Conservation (phyloP, 2,329 filamentous ascomycete species). For the Ceratocystis ficicola region DNA sequence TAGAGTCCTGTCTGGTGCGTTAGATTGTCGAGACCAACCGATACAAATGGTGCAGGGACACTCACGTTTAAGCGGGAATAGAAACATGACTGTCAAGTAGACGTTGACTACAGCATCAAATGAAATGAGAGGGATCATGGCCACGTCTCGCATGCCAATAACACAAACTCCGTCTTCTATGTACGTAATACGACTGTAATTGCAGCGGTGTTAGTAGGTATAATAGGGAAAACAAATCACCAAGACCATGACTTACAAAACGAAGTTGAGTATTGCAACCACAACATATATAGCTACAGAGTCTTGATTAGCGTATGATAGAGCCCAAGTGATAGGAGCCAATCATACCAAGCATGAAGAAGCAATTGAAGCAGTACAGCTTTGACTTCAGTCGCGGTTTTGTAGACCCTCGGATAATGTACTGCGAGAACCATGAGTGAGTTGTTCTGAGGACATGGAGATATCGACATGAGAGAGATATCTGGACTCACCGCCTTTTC, state of each 20-base stretch:
- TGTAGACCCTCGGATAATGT: constrained; percentile 44
- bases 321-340: background rate
- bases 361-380: constrained; percentile 49
- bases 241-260: constrained; percentile 38
- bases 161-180: constrained; percentile 45
- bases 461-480: too few species aligned
- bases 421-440: constrained; percentile 29
- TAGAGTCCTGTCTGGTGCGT: constrained; percentile 36
- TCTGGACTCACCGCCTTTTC: constrained; percentile 44
- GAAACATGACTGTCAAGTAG: constrained; percentile 51
- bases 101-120: constrained; percentile 51
- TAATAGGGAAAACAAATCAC: too few species aligned
- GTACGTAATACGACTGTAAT: constrained; percentile 41
- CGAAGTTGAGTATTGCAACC: constrained; percentile 46
- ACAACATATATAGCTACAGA: constrained; percentile 32
- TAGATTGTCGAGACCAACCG: background rate
- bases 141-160: constrained; percentile 47
- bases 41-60: background rate
- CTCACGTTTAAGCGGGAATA: constrained; percentile 46
- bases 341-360: constrained; percentile 35
- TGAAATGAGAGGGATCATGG: constrained; percentile 49
- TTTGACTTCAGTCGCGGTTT: constrained; percentile 43
- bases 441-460: background rate
- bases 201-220: background rate
- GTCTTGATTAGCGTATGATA: background rate